Evolutionary conservation across 257 asterid genomes (phyloP).

Genomic region (Petrea volubilis): DNA sequence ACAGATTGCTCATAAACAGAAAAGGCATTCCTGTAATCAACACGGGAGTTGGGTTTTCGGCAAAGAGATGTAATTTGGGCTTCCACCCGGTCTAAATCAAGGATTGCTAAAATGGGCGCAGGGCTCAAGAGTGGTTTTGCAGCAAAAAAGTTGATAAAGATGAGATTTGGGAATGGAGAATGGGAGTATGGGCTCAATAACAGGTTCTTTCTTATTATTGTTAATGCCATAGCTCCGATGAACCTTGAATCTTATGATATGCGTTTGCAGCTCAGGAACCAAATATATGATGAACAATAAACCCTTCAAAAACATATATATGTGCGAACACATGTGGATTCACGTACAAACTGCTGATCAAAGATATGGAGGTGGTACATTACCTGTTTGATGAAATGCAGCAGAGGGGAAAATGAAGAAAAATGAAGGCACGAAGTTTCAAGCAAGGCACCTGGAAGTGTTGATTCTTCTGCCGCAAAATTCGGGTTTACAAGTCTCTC

Average conservation of each 20-base stretch:
- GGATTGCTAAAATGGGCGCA: slow-evolving; percentile 9
- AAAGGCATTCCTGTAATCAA: slow-evolving; percentile 33
- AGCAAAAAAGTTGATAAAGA: slow-evolving; percentile 16
- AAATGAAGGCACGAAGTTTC: neutral
- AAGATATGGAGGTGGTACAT: neutral
- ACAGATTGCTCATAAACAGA: slow-evolving; percentile 39
- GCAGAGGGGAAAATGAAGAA: neutral
- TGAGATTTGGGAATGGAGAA: slow-evolving; percentile 18
- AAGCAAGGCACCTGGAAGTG: no score
- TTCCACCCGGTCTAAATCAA: slow-evolving; percentile 33
- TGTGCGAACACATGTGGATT: neutral
- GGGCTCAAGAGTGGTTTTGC: slow-evolving; percentile 19
- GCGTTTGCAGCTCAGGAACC: neutral
- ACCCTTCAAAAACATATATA: neutral
- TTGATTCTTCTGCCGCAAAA: no score
- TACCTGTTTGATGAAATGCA: neutral
- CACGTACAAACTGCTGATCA: neutral
- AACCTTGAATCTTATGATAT: neutral
- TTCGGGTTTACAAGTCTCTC: no score
- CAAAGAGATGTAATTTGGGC: slow-evolving; percentile 43
- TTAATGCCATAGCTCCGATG: slow-evolving; percentile 17
- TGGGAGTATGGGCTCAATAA: slow-evolving; percentile 8
- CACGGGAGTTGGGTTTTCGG: slow-evolving; percentile 32
- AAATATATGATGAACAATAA: neutral
- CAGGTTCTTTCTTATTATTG: slow-evolving; percentile 24